Evolutionary conservation across 2,329 filamentous ascomycete genomes (phyloP), one percentile per base, ranked within the genome.

Genomic region (Cytospora leucostoma): DNA sequence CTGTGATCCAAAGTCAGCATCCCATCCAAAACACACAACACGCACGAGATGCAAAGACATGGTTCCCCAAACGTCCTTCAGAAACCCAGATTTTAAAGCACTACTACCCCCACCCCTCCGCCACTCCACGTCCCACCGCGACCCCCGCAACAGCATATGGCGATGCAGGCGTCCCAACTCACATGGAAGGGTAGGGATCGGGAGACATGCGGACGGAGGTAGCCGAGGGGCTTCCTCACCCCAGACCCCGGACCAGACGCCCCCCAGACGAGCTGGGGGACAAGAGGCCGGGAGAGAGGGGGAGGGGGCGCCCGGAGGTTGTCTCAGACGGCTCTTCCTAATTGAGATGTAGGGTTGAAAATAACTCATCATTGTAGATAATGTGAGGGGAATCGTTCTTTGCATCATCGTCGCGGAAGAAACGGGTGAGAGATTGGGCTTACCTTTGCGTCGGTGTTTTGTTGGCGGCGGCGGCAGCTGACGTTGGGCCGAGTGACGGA

Each of bases 261-360:
- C 35, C 35, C n/a, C 13, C 44, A 47, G 8, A n/a, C 44, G n/a
- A 19, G 10, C 2, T 3, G 8, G 21, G 27, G 27, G 27, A 27
- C 27, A 27, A 27, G n/a, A 27, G 27, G 27, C 27, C 27, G 27
- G 35, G n/a, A 47, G 44, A n/a, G 40, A 8, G 7, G 40, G n/a
- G 44, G 44, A 12, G 12, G 15, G 68, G 63, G 51, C 35, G 61
- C 63, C 63, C 67, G 67, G 66, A 64, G 68, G 67, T 66, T 68
- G 72, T 73, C 74, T 77, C 75, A 77, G 74, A 77, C 75, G 75
- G 75, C 75, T 77, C 75, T 77, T 77, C 75, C 75, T 77, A 74
- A 68, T 68, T 63, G 64, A 70, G 66, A 72, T 66, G 17, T 47
- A 71, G 73, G 72, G 74, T 74, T 73, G 71, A 56, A 66, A 67